Evolutionary conservation across 768 basidiomycete species (phyloP).

Genomic region (Rhizopogon roseolus): DNA sequence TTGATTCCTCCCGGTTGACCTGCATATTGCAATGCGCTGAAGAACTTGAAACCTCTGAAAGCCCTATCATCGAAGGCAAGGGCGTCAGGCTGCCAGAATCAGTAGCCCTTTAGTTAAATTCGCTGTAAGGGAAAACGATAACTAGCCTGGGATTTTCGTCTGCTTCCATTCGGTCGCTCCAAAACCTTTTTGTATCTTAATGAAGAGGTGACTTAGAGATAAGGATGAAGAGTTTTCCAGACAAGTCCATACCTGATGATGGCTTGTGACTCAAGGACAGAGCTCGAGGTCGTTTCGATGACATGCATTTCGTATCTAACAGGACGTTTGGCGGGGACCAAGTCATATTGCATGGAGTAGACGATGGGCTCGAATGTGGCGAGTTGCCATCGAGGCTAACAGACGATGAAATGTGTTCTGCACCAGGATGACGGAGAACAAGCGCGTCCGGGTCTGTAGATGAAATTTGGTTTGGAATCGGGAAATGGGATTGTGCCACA

Average conservation of each 20-base stretch:
- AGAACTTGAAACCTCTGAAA: slow-evolving; percentile 2
- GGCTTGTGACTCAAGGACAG: slow-evolving; percentile 22
- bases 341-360: slow-evolving; percentile 1
- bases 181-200: slow-evolving; percentile 19
- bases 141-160: not conserved
- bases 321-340: not conserved
- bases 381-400: slow-evolving; percentile 3
- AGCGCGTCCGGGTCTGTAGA: slow-evolving; percentile 7
- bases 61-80: slow-evolving; percentile 1
- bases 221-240: slow-evolving; percentile 33
- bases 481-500: slow-evolving; percentile 8
- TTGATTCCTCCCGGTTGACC: slow-evolving; percentile 23
- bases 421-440: not conserved
- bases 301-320: not conserved
- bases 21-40: slow-evolving; percentile 10
- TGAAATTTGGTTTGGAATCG: slow-evolving; percentile 11
- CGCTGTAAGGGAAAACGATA: not conserved
- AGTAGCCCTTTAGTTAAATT: not conserved
- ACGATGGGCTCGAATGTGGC: not conserved
- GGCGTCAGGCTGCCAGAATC: not conserved
- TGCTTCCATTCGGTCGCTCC: slow-evolving; percentile 16
- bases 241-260: slow-evolving; percentile 19
- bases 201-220: slow-evolving; percentile 24
- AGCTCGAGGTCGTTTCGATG: slow-evolving; percentile 21
- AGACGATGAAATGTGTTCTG: not conserved